Conservation (phyloP, 352 stramenopile species). For the Globisporangium spiculum region DNA sequence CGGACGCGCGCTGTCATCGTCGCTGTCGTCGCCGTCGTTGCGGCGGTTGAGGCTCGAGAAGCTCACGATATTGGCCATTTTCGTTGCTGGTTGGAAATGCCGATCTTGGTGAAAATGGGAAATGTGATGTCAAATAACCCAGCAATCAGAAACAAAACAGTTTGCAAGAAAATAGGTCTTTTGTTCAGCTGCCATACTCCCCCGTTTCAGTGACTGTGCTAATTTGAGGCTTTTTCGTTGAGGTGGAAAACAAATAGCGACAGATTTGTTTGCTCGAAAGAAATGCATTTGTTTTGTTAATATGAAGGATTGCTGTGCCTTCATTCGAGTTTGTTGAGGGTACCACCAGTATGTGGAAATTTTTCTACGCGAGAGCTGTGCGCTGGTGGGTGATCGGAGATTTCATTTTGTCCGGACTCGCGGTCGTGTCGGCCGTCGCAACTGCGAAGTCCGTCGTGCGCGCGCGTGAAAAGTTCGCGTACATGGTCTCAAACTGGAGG, state of each 20-base stretch:
- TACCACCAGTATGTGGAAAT: not conserved
- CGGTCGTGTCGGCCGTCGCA: constrained; percentile 42
- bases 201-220: not conserved
- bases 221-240: not conserved
- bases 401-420: constrained; percentile 48
- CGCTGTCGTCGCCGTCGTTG: constrained; percentile 28
- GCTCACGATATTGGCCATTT: constrained; percentile 81
- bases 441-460: constrained; percentile 70
- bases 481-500: constrained; percentile 70
- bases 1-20: constrained; percentile 30
- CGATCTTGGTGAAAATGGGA: not conserved
- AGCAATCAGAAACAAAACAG: not conserved
- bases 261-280: too few relatives aligned
- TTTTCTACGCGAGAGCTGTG: constrained; percentile 51
- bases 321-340: not conserved
- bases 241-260: not conserved
- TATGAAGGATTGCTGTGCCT: not conserved
- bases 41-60: constrained; percentile 66
- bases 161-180: too few relatives aligned
- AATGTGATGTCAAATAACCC: not conserved
- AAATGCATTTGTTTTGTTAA: too few relatives aligned
- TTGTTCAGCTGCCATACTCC: too few relatives aligned
- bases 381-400: constrained; percentile 60
- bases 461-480: constrained; percentile 61
- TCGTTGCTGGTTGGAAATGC: constrained; percentile 4